phyloP scores from a whole-genome alignment of 805 yeast species.

The Myxozyma mucilagina region DNA sequence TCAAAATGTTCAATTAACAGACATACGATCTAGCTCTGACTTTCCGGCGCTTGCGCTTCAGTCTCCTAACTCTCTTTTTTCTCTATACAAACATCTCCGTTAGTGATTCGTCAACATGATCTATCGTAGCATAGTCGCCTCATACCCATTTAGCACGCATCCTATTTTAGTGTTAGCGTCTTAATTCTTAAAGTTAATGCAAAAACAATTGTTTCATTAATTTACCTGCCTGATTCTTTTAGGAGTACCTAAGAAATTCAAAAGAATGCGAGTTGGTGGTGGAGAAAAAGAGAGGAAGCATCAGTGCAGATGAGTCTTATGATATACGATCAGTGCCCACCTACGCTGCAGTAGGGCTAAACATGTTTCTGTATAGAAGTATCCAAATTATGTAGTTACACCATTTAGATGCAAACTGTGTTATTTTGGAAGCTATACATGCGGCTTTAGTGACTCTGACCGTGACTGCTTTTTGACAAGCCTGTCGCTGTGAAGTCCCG shows the following conservation, averaged over 20 bases:
- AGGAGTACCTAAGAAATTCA: constrained; percentile 9
- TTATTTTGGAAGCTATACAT: too few relatives aligned
- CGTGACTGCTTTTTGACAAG: too few relatives aligned
- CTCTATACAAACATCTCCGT: constrained; percentile 52
- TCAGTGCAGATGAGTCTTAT: background rate
- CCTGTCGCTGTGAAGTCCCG: too few relatives aligned
- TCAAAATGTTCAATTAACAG: background rate
- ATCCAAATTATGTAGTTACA: too few relatives aligned
- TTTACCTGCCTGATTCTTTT: constrained; percentile 22
- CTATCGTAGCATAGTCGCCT: background rate
- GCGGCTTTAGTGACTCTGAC: too few relatives aligned
- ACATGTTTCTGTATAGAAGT: too few relatives aligned
- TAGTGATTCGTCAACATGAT: constrained; percentile 4
- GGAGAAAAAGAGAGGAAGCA: constrained; percentile 4
- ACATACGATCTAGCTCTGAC: constrained; percentile 93
- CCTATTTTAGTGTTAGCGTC: constrained; percentile 16
- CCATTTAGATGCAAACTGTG: too few relatives aligned
- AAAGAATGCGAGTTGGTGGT: constrained; percentile 19
- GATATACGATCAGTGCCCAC: too few relatives aligned
- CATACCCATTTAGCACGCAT: constrained; percentile 34
- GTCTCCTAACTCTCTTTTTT: constrained; percentile 99
- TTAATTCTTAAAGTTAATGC: background rate
- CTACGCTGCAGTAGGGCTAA: too few relatives aligned
- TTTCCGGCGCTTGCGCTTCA: constrained; percentile 99
- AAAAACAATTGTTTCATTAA: background rate